Base-by-base conservation (phyloP, 2,329 filamentous ascomycete species). In the Talaromyces sp. region DNA sequence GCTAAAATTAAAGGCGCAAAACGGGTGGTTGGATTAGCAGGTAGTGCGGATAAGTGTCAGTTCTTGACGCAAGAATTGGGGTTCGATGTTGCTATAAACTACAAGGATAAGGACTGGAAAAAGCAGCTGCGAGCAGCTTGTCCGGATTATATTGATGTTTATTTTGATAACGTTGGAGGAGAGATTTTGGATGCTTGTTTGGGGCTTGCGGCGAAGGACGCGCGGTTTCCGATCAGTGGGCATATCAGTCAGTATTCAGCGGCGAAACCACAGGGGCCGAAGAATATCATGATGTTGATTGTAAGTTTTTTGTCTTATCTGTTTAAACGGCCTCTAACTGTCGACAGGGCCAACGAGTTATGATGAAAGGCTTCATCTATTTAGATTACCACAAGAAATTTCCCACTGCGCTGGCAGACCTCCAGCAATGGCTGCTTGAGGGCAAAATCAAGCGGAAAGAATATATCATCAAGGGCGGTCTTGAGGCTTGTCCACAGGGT, bases 141-240 rank as follows among this genome's bases (percentile, higher is more conserved):
- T 1, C 70, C 78, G 40, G 73, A 81, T 61, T 78, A 79, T 62
- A 88, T 86, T 57, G 84, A 88, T 71, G 84, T 90, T 13, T 90
- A 84, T 73, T 90, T 84, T 69, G 87, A 90, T 72, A 89, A 89
- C 74, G 85, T 88, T 19, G 87, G 86, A 10, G 87, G 87, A 5
- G 84, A 88, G 61, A 86, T 89, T 56, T 77, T 90, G 31, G 85
- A 90, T 66, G 71, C 84, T 61, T 86, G 84, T 45, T 77, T 91
- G 39, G 75, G 72, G 3, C 79, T 85, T n/a, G 86, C 88, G 59
- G 86, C 84, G 57, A 73, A 74, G 53, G 76, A 81, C 67, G 75
- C 87, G 13, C 80, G 87, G 35, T 88, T 91, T 69, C 83, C 87
- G 63, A 87, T 88, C 73, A 90, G 88, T 72, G 88, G 88, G 66